Base-by-base conservation (phyloP, 2,329 filamentous ascomycete genomes). In the Fusarium chuoi region DNA sequence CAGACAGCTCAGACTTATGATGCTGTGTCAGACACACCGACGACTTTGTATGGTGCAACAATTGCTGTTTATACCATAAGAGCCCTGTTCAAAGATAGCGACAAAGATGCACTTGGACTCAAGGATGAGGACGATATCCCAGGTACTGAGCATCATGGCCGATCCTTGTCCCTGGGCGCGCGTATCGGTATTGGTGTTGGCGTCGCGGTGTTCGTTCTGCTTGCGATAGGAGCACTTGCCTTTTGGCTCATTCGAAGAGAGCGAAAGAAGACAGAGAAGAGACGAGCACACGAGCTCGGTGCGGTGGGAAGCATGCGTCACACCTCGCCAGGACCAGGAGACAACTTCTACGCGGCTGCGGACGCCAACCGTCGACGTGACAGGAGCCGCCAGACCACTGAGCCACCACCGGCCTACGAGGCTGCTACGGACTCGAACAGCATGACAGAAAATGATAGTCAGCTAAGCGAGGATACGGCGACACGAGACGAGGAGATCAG, bases 41-140 rank as follows among this genome's bases (percentile, higher is more conserved):
- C 82, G 17, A 84, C 82, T 3, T 70, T 84, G 11, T 81, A 81
- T 41, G 79, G 78, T 54, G 83, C 82, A 56, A 81, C 81, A 10
- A 78, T 83, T 30, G 82, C 81, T 9, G 81, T 84, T 15, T 79
- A 82, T 62, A 81, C 80, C 10, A 81, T 84, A 39, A 78, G 79
- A 24, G 82, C 82, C 7, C 77, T 83, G n/a, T 84, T 83, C 65
- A 79, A 79, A 48, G 80, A 81, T n/a, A 73, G 73, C 13, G 82
- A 84, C 63, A 82, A 81, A 55, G 76, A 77, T 36, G 70, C 73
- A 17, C 74, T 84, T 9, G 81, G 82, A 15, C 65, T 83, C 2
- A 78, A 80, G 8, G 80, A 83, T 39, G 79, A 82, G 28, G 77
- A 80, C 20, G 77, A 81, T 8, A 79, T 80, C 26, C 65, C 65